Conservation (phyloP, 2,329 filamentous ascomycete species). For the Tricladium varicosporioides region DNA sequence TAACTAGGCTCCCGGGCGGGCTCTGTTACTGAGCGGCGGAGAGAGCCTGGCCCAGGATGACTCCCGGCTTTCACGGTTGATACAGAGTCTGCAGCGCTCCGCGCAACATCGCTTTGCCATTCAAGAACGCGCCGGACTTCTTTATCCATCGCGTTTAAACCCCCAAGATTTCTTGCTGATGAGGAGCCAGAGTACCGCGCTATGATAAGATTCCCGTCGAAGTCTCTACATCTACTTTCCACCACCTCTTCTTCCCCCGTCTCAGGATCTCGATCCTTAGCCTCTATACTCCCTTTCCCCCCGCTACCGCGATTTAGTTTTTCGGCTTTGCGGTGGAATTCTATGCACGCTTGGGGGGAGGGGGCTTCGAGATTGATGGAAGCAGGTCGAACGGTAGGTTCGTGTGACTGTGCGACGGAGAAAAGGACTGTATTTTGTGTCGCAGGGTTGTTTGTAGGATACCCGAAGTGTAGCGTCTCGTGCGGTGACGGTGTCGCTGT, state of each 20-base stretch:
- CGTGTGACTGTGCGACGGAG: slow-evolving; percentile 43
- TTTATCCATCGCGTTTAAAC: slow-evolving; percentile 19
- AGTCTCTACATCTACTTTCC: slow-evolving; percentile 64
- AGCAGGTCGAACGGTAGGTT: slow-evolving; percentile 48
- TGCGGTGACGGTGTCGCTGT: slow-evolving; percentile 4
- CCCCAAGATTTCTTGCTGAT: slow-evolving; percentile 25
- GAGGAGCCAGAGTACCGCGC: slow-evolving; percentile 56
- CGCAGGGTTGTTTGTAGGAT: slow-evolving; percentile 37
- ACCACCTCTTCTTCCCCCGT: slow-evolving; percentile 16
- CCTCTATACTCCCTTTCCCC: slow-evolving; percentile 6
- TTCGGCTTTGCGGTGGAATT: slow-evolving; percentile 61
- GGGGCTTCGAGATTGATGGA: slow-evolving; percentile 59
- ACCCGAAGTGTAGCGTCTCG: slow-evolving; percentile 35
- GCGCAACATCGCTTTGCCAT: slow-evolving; percentile 41
- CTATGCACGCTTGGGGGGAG: slow-evolving; percentile 62
- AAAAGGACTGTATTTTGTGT: slow-evolving; percentile 33
- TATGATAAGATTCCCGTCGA: slow-evolving; percentile 83
- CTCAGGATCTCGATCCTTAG: slow-evolving; percentile 8
- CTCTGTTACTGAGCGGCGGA: slow-evolving; percentile 6
- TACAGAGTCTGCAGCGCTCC: slow-evolving; percentile 10
- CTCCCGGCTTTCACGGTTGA: not conserved
- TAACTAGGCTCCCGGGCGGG: not conserved
- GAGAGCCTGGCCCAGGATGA: not conserved
- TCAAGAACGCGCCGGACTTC: slow-evolving; percentile 40
- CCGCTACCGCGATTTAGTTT: slow-evolving; percentile 5